Percentiles rank a stretch among this genome's conserved stretches.
Conservation (phyloP, 2,329 filamentous ascomycete species). For the Sphaceloma murrayae region DNA sequence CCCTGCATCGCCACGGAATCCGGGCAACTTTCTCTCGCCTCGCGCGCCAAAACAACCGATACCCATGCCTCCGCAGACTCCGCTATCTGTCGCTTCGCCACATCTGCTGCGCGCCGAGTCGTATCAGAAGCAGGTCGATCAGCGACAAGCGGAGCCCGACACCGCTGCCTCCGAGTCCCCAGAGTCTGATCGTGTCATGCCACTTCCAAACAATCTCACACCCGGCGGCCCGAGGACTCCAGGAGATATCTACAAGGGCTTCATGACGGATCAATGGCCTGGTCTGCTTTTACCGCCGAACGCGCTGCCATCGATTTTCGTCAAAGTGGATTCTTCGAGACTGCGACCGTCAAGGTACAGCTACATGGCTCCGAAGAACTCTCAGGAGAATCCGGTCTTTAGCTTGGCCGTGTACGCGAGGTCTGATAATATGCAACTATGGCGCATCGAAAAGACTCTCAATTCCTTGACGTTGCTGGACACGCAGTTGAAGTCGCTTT, state of each 20-base stretch:
- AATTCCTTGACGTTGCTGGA: conserved; percentile 73
- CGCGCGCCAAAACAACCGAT: conserved; percentile 65
- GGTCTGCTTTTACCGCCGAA: conserved; percentile 79
- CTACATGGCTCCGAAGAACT: conserved; percentile 64
- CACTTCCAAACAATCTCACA: neutral
- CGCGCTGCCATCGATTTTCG: conserved; percentile 72
- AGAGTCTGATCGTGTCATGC: conserved; percentile 7
- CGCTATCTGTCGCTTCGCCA: conserved; percentile 52
- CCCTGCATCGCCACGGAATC: conserved; percentile 55
- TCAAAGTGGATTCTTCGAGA: conserved; percentile 87
- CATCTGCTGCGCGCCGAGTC: conserved; percentile 33
- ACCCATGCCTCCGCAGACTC: conserved; percentile 60
- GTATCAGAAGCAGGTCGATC: conserved; percentile 25
- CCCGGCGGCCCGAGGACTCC: conserved; percentile 21
- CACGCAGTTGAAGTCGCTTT: conserved; percentile 63
- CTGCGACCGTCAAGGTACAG: conserved; percentile 85
- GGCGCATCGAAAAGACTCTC: conserved; percentile 90
- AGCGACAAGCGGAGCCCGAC: conserved; percentile 21
- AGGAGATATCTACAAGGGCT: conserved; percentile 58
- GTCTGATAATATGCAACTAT: conserved; percentile 67
- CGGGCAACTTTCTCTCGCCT: conserved; percentile 54
- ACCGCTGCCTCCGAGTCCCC: conserved; percentile 14
- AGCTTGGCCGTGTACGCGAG: conserved; percentile 78
- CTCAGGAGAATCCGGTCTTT: conserved; percentile 89
- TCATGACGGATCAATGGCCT: conserved; percentile 78